phyloP scores from a whole-genome alignment of 2,329 filamentous ascomycete genomes.

The Colletotrichum godetiae region DNA sequence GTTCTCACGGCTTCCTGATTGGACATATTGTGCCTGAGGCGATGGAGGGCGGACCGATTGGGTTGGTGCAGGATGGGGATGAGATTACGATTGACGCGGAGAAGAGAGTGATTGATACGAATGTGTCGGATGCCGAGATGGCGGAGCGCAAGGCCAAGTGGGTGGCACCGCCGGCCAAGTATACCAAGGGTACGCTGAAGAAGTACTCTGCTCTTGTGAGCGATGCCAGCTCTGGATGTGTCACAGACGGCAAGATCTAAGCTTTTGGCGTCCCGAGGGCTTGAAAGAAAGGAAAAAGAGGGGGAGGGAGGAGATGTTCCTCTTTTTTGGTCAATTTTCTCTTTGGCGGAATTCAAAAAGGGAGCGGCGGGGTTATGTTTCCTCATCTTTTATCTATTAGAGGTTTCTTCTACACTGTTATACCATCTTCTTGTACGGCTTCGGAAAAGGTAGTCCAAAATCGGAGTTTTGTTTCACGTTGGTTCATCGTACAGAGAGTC shows the following conservation, averaged over 20 bases:
- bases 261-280: not conserved
- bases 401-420: conserved; percentile 27
- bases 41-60: conserved; percentile 86
- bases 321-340: not conserved
- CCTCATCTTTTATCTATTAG: conserved; percentile 4
- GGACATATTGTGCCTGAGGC: conserved; percentile 91
- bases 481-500: not conserved
- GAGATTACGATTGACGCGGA: conserved; percentile 85
- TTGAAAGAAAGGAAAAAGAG: not conserved
- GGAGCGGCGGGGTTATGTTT: not conserved
- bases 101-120: conserved; percentile 74
- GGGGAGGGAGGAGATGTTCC: not conserved
- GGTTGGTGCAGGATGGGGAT: conserved; percentile 84
- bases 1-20: conserved; percentile 87
- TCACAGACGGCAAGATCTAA: conserved; percentile 59
- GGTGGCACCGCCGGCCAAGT: conserved; percentile 70
- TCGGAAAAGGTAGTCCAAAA: conserved; percentile 36
- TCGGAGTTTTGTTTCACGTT: conserved; percentile 35
- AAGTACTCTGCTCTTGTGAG: conserved; percentile 75
- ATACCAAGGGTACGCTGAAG: conserved; percentile 73
- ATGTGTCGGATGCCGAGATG: conserved; percentile 75
- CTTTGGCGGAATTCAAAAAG: not conserved
- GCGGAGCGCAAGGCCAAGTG: conserved; percentile 67
- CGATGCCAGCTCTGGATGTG: conserved; percentile 69
- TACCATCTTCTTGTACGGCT: conserved; percentile 35